Evolutionary conservation across 2,329 filamentous ascomycete species (phyloP), one percentile per base, ranked within the genome.

Genomic region (Pseudogymnoascus sp.): DNA sequence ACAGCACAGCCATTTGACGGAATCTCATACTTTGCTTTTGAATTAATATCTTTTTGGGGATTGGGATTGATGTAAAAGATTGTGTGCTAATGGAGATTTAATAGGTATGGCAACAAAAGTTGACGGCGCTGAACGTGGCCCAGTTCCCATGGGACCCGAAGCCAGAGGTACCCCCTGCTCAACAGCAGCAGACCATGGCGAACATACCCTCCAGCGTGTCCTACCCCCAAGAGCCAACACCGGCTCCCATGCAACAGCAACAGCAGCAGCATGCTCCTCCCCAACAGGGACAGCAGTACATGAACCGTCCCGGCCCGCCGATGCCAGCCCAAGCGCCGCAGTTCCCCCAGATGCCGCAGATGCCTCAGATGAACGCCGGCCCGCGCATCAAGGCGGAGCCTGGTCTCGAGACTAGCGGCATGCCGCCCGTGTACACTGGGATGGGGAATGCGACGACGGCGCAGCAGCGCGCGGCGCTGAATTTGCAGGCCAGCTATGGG

Each of bases 81-180:
- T 63, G 63, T 67, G 69, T 64, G 70, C 72, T 70, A 66, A 73
- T 61, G 62, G 18, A 59, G 59, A 37, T 47, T 62, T 38, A 38
- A 66, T 73, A 97, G 92, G 90, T 88, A 78, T 99, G 94, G 94
- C 92, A 97, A 80, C 82, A 87, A 70, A 97, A 95, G 77, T 82
- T 99, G 37, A 89, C 92, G 1, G 85, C 86, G 69, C 86, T 95
- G 68, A 86, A 89, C 68, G 88, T 97, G 66, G 94, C 94, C 65
- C 80, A 84, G 63, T 97, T 97, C 74, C 93, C 94, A 10, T 99
- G 94, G 94, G 94, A 99, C 73, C 93, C 94, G 47, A 87, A 89
- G 73, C 88, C 89, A 60, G 87, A 89, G 61, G 82, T 84, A 73
- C 66, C 77, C 69, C 70, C 79, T 70, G 71, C 23, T 31, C 50